Percentiles rank a stretch among this genome's conserved stretches.
Conservation (phyloP, 2,329 filamentous ascomycete species). For the Cytospora piceicola region DNA sequence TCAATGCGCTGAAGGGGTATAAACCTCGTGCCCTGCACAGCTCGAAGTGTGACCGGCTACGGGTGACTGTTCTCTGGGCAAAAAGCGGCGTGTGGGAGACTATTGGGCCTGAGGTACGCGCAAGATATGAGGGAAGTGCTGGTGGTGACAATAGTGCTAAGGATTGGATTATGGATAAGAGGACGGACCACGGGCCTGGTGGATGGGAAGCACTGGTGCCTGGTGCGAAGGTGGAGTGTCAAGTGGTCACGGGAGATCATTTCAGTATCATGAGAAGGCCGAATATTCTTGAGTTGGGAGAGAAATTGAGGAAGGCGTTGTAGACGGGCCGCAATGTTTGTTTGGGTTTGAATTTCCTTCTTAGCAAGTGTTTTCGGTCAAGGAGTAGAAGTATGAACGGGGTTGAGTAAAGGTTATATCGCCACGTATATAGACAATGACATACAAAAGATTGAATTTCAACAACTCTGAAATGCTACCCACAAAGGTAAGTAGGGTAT, state of each 20-base stretch:
- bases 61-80: neutral
- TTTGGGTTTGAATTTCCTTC: too few species aligned
- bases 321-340: too few species aligned
- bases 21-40: neutral
- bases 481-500: too few species aligned
- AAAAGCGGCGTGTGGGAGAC: neutral
- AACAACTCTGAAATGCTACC: too few species aligned
- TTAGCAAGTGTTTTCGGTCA: too few species aligned
- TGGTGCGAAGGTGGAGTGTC: neutral
- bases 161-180: conserved; percentile 6
- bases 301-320: neutral
- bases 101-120: neutral
- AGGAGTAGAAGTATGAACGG: too few species aligned
- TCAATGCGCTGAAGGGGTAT: neutral
- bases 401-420: too few species aligned
- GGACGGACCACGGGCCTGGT: neutral
- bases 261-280: conserved; percentile 3
- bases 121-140: neutral
- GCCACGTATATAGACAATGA: too few species aligned
- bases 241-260: neutral
- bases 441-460: too few species aligned
- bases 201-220: neutral
- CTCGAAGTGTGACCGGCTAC: neutral
- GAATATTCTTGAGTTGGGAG: neutral
- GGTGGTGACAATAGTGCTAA: neutral